Evolutionary conservation across 1,284 basidiomycete genomes (phyloP).

Genomic region (Chalciporus sp.): DNA sequence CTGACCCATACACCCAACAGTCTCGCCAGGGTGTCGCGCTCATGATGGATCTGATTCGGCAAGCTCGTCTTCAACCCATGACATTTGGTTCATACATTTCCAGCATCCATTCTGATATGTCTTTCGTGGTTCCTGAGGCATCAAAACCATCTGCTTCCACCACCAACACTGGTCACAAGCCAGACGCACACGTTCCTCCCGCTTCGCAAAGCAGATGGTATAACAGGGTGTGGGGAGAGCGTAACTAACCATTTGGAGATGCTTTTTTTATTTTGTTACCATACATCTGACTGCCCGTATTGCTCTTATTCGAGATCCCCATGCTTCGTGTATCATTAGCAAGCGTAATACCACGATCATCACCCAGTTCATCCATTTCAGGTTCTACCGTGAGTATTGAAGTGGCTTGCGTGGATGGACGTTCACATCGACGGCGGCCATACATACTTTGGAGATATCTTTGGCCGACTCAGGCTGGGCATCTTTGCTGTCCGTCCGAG

Average conservation of each 20-base stretch:
- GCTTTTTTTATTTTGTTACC: constrained; percentile 16
- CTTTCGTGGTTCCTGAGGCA: constrained; percentile 28
- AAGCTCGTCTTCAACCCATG: constrained; percentile 74
- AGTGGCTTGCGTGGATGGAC: neutral
- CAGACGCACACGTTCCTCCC: constrained; percentile 13
- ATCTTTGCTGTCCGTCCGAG: neutral
- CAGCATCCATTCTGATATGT: constrained; percentile 37
- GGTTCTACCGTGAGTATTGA: constrained; percentile 6
- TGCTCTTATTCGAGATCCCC: constrained; percentile 12
- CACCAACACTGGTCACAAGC: constrained; percentile 16
- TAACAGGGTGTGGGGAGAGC: constrained; percentile 26
- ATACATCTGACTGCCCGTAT: constrained; percentile 22
- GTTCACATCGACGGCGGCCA: constrained; percentile 15
- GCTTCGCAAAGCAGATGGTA: constrained; percentile 27
- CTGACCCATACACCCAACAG: constrained; percentile 41
- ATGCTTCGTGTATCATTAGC: constrained; percentile 37
- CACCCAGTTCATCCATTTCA: constrained; percentile 4
- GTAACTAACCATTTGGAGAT: constrained; percentile 11
- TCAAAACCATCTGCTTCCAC: constrained; percentile 16
- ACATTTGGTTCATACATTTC: constrained; percentile 49
- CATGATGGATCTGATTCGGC: constrained; percentile 71
- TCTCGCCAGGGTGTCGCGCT: constrained; percentile 81
- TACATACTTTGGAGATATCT: constrained; percentile 11
- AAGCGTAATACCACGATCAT: constrained; percentile 28
- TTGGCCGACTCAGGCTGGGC: neutral